phyloP scores from a whole-genome alignment of 208 protist genomes.

The Leishmania guyanensis region DNA sequence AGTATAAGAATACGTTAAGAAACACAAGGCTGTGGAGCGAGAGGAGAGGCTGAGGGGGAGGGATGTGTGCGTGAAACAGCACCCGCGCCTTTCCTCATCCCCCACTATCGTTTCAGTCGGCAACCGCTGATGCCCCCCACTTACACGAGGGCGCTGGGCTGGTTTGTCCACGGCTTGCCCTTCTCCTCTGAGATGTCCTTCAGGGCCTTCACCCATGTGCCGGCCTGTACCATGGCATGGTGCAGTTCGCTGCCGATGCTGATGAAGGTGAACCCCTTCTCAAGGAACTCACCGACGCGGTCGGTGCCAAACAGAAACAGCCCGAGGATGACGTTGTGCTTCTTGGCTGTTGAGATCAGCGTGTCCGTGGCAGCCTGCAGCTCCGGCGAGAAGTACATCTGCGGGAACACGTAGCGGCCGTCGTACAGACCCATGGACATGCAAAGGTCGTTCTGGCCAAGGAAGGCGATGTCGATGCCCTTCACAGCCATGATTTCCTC shows the following conservation, averaged over 20 bases:
- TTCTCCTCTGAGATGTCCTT: constrained; percentile 54
- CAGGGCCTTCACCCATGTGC: constrained; percentile 58
- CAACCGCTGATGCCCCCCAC: background rate
- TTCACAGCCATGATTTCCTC: constrained; percentile 83
- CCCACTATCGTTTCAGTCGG: background rate
- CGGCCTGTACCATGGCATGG: constrained; percentile 78
- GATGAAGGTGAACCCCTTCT: constrained; percentile 85
- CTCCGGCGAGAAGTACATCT: constrained; percentile 84
- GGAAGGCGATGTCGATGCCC: constrained; percentile 80
- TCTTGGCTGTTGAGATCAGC: constrained; percentile 68
- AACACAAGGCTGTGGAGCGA: background rate
- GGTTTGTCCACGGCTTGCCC: constrained; percentile 66
- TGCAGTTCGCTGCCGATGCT: constrained; percentile 81
- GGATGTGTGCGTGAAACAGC: background rate
- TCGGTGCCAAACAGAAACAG: constrained; percentile 81
- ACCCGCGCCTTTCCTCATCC: background rate
- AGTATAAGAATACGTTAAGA: background rate
- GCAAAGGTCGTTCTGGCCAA: constrained; percentile 83
- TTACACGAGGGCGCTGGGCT: constrained; percentile 74
- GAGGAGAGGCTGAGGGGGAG: background rate
- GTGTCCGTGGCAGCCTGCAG: constrained; percentile 65
- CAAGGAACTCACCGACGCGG: constrained; percentile 81
- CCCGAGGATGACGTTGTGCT: constrained; percentile 73
- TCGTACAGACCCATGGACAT: constrained; percentile 88
- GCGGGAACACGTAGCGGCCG: constrained; percentile 78